Evolutionary conservation across 2,329 filamentous ascomycete genomes (phyloP).

Genomic region (Podosphaera fusca): DNA sequence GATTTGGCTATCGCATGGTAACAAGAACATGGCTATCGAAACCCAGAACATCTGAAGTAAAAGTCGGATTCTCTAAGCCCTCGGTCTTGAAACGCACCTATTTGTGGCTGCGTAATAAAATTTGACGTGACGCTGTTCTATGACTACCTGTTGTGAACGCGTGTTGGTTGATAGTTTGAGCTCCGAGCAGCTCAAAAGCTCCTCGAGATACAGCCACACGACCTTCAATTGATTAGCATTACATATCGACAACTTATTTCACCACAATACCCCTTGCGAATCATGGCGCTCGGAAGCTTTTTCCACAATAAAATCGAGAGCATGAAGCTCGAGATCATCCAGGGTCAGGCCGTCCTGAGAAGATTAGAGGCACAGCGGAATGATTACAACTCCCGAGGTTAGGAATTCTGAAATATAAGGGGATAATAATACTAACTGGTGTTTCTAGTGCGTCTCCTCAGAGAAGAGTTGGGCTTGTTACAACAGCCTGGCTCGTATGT

Average conservation of each 20-base stretch:
- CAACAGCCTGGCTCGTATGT: slow-evolving; percentile 97
- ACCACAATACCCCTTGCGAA: slow-evolving; percentile 17
- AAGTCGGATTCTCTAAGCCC: too few species aligned
- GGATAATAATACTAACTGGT: background rate
- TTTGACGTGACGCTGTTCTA: too few species aligned
- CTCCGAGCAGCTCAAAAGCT: too few species aligned
- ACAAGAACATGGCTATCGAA: too few species aligned
- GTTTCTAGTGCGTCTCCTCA: slow-evolving; percentile 53
- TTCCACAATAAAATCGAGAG: slow-evolving; percentile 99
- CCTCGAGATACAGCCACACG: too few species aligned
- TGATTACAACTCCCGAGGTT: slow-evolving; percentile 81
- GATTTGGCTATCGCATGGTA: too few species aligned
- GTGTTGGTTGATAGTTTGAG: too few species aligned
- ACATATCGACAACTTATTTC: background rate
- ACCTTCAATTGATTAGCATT: too few species aligned
- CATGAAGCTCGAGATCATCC: slow-evolving; percentile 99
- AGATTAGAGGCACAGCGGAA: slow-evolving; percentile 94
- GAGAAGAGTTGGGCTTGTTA: slow-evolving; percentile 84
- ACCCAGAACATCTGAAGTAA: too few species aligned
- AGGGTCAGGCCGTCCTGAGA: slow-evolving; percentile 85
- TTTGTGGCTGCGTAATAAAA: too few species aligned
- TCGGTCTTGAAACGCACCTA: too few species aligned
- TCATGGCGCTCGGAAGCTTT: slow-evolving; percentile 97
- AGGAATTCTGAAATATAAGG: slow-evolving; percentile 5
- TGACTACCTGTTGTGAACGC: too few species aligned